Evolutionary conservation across 179 eudicot genomes (phyloP), one percentile per base, ranked within the genome.

Genomic region (Silene noctiflora): DNA sequence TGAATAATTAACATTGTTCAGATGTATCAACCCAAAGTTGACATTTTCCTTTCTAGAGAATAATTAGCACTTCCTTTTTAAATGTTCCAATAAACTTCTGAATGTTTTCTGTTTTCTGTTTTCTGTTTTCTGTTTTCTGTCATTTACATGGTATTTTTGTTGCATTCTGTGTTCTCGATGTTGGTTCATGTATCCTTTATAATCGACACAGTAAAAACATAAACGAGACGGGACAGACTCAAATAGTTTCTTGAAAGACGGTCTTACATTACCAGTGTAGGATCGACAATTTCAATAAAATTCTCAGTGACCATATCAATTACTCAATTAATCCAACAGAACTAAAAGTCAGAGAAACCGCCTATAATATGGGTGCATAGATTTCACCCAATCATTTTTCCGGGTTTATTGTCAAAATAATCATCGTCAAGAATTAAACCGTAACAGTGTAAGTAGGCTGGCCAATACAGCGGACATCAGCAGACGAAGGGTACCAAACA

Each of bases 11-110:
- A 59, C 59, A 39, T 14, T 74, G 13, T 35, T 74, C 67, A 62
- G 48, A 71, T 77, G 75, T 77, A 29, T 77, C 63, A 46, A 63
- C 75, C 60, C 10, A n/a, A 11, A 16, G 60, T 53, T 70, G 39
- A 31, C 44, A 27, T 76, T 68, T 71, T 51, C 76, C 56, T 33
- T 73, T 72, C 46, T 76, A 81, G 83, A 77, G 68, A 71, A 81
- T 76, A 72, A 76, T 70, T 67, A 53, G 46, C 35, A 62, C 13
- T 24, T 5, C 3, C 19, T 63, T 74, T 69, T 68, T 27, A 22
- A 20, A n/a, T n/a, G n/a, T 61, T 55, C 42, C 42, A 35, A 5
- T 35, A 35, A 4, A 0, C 42, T 55, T 63, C 55, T 58, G 25
- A 19, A 29, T 29, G 33, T 29, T 29, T 1, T 3, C 33, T 29